These are phyloP conservation scores for Volvariella surrecta DNA, from an alignment of 1,284 basidiomycete genomes.

Conservation along the genomic window DNA sequence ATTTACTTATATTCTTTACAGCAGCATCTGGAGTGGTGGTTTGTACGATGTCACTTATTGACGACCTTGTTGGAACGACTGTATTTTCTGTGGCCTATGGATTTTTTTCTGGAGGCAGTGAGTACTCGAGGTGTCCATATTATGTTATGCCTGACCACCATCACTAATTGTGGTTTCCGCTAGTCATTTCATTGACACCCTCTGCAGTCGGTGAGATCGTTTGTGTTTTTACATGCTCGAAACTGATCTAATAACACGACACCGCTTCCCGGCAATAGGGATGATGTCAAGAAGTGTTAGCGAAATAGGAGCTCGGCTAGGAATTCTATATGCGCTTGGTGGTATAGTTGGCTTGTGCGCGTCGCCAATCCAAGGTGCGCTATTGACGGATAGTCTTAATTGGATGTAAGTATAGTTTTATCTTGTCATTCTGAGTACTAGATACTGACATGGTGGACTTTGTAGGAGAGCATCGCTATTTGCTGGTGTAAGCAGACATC, in stretches of 20 bases:
- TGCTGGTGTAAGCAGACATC: conserved; percentile 12
- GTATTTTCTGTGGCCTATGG: conserved; percentile 23
- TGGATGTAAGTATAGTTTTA: conserved; percentile 11
- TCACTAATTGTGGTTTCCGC: too few species aligned
- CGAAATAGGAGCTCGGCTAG: conserved; percentile 17
- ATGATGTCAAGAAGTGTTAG: conserved; percentile 10
- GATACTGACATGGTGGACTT: neutral
- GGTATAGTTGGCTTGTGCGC: conserved; percentile 14
- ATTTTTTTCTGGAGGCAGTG: conserved; percentile 6
- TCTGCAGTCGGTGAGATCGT: conserved; percentile 1
- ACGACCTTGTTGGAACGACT: conserved; percentile 10
- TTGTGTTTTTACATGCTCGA: neutral
- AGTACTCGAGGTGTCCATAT: conserved; percentile 5
- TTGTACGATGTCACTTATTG: conserved; percentile 18
- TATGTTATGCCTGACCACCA: too few species aligned
- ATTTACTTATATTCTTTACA: conserved; percentile 15
- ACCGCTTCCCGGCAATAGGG: neutral
- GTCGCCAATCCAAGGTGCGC: conserved; percentile 20
- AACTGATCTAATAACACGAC: neutral
- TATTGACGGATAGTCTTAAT: conserved; percentile 17
- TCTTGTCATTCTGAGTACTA: conserved; percentile 12
- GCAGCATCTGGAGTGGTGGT: conserved; percentile 14
- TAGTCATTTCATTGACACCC: conserved; percentile 5
- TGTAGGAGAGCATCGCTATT: conserved; percentile 11
- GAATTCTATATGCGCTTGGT: conserved; percentile 14